These are phyloP conservation scores for Steccherinum ochraceum DNA, from an alignment of 768 basidiomycete species.

Conservation along the genomic window DNA sequence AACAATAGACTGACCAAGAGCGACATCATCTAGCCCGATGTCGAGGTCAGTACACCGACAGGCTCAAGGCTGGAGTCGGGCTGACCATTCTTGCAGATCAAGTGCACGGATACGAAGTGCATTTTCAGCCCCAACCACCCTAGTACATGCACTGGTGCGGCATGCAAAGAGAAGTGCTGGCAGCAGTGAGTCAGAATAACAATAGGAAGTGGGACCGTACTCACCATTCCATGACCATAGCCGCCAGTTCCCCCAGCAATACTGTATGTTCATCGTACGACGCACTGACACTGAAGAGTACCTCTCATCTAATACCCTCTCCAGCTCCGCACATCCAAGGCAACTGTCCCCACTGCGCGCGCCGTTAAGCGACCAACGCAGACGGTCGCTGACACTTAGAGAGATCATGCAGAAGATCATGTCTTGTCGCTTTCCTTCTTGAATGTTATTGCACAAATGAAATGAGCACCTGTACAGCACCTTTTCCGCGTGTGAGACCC, in stretches of 20 bases:
- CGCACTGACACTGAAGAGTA: no score
- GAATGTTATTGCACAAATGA: not conserved
- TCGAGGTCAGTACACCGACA: slow-evolving; percentile 27
- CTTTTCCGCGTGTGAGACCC: not conserved
- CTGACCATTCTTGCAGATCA: slow-evolving; percentile 30
- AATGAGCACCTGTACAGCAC: not conserved
- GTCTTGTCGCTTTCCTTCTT: not conserved
- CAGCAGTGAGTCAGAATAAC: slow-evolving; percentile 43
- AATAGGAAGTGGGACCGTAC: no score
- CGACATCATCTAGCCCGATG: slow-evolving; percentile 38
- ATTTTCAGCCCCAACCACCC: slow-evolving; percentile 52
- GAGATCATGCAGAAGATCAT: not conserved
- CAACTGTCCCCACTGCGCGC: slow-evolving; percentile 46
- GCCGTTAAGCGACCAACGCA: no score
- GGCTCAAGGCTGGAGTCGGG: no score
- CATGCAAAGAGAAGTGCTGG: slow-evolving; percentile 39
- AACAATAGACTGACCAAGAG: not conserved
- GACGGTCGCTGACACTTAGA: not conserved
- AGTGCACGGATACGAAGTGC: slow-evolving; percentile 40
- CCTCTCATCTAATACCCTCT: no score
- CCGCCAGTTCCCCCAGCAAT: slow-evolving; percentile 41
- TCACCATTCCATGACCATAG: no score
- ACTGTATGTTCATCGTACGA: slow-evolving; percentile 35
- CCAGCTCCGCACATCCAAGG: slow-evolving; percentile 58
- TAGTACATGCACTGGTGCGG: slow-evolving; percentile 30